phyloP scores from a whole-genome alignment of 164 flowering plant species.

The Annona cherimola region DNA sequence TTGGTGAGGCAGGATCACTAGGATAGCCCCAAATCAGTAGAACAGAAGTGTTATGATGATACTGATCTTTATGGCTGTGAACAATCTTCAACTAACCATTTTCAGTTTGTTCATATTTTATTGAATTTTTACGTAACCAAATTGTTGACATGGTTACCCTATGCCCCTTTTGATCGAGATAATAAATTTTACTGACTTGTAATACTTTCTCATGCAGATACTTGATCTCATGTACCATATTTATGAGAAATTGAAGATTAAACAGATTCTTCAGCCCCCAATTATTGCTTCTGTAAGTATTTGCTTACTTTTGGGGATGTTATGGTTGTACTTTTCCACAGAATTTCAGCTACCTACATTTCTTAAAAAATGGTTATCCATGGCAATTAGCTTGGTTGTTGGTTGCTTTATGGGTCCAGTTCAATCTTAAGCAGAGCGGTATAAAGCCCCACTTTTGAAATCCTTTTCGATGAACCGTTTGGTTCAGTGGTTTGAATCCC shows the following conservation, averaged over 20 bases:
- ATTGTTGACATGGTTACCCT: background rate
- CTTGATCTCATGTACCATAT: slow-evolving; percentile 32
- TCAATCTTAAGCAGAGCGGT: too few relatives aligned
- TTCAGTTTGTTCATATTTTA: background rate
- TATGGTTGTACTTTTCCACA: background rate
- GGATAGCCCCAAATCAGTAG: background rate
- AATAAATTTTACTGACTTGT: background rate
- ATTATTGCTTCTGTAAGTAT: slow-evolving; percentile 93
- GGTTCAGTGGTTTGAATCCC: too few relatives aligned
- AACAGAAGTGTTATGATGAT: background rate
- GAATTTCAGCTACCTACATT: background rate
- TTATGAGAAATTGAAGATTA: slow-evolving; percentile 81
- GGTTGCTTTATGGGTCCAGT: too few relatives aligned
- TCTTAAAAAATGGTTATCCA: background rate
- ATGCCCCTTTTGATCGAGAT: background rate
- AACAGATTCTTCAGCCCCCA: slow-evolving; percentile 91
- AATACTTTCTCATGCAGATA: slow-evolving; percentile 44
- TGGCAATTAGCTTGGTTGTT: background rate
- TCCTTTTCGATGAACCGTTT: too few relatives aligned
- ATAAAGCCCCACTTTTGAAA: too few relatives aligned
- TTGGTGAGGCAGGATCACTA: background rate
- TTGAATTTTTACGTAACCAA: background rate
- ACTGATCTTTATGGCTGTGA: background rate
- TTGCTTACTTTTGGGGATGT: background rate
- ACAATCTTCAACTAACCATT: background rate